Evolutionary conservation across 2,329 filamentous ascomycete genomes (phyloP), one percentile per base, ranked within the genome.

Genomic region (Cladophialophora psammophila): DNA sequence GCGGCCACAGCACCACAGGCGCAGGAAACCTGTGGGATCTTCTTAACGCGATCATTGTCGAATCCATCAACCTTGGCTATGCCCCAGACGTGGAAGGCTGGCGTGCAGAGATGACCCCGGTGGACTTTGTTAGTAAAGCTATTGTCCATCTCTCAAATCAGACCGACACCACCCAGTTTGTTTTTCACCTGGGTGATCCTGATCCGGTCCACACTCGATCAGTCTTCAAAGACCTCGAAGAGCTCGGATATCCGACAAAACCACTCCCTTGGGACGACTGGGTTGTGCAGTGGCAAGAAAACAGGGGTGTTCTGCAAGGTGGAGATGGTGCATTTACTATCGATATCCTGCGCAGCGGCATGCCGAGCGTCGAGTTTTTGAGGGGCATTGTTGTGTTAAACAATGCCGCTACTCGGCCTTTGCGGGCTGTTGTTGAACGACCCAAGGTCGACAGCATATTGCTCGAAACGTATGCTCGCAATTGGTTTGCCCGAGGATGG

Each of bases 91-190:
- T 93, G 3, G 84, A 90, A 58, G 88, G 88, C 50, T 94, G 91
- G 91, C 87, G 89, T 58, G 86, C 90, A 1, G 91, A 94, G 79
- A 94, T 94, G 91, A 93, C 91, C 0, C 91, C 91, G 0, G 91
- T 93, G 13, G 91, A 94, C 77, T 93, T 92, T 73, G 90, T 93
- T 66, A 91, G 88, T 78, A 88, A 88, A 69, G 88, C 90, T 3
- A 91, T 94, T 71, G 81, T 91, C 31, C 87, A 90, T 18, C 84
- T 94, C 20, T 85, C 89, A 48, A 88, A 90, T 71, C 84, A 92
- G 66, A 85, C 80, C 0, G 83, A 88, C 40, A 82, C 84, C 0
- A 83, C 88, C 9, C 89, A 91, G 73, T 83, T 84, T 0, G 79
- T 93, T 7, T 92, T 91, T 78, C 91, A 94, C 72, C 81, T 94